Percentiles rank a stretch among this genome's conserved stretches.
phyloP scores from a whole-genome alignment of 2,329 filamentous ascomycete genomes.

The Dichotomopilus funicola region DNA sequence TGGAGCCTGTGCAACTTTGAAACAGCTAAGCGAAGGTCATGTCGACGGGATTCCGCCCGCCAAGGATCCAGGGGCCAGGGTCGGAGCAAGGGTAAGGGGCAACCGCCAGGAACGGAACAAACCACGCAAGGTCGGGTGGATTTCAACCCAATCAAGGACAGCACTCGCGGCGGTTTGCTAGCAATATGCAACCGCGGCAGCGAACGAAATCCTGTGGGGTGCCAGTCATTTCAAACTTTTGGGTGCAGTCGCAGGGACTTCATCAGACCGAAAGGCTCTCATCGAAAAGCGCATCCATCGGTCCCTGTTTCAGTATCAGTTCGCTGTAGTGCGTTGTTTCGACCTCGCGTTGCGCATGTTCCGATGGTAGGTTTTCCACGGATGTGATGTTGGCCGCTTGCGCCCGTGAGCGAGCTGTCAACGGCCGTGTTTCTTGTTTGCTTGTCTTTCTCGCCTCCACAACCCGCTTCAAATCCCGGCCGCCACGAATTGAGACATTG shows the following conservation, averaged over 20 bases:
- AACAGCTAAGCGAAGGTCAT: constrained; percentile 3
- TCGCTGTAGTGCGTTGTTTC: no score
- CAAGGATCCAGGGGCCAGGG: constrained; percentile 1
- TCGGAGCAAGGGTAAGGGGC: neutral
- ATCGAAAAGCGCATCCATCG: no score
- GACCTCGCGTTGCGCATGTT: no score
- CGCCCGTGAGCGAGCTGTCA: no score
- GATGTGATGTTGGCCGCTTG: no score
- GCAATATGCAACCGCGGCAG: neutral
- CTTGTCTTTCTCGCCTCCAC: no score
- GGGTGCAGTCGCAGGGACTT: neutral
- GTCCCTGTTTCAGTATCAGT: no score
- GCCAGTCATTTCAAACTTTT: neutral
- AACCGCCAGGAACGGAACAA: neutral
- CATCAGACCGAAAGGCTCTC: no score
- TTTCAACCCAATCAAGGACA: constrained; percentile 1
- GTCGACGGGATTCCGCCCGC: neutral
- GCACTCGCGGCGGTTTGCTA: neutral
- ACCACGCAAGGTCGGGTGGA: neutral
- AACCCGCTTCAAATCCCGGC: no score
- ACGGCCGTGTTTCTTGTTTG: no score
- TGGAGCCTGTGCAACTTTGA: constrained; percentile 8
- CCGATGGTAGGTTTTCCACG: no score
- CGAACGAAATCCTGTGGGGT: neutral
- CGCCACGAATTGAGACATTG: no score